Percentiles rank a stretch among this genome's conserved stretches.
Conservation (phyloP, 1,284 basidiomycete species). For the Naganishia sp. region DNA sequence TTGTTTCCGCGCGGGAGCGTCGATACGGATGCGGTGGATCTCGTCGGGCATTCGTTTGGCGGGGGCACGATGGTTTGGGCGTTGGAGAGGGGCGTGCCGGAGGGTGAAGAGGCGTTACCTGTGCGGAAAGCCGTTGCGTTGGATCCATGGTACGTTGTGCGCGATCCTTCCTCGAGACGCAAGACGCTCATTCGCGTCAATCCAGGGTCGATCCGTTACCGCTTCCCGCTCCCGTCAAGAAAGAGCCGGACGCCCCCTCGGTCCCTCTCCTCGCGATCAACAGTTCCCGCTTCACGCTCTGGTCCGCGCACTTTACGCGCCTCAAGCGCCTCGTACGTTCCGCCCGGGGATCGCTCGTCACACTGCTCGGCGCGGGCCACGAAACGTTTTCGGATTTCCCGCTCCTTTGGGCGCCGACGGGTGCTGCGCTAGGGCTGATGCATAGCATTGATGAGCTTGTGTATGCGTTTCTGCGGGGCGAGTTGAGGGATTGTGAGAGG, state of each 20-base stretch:
- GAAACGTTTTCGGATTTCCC: conserved; percentile 51
- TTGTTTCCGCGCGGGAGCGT: conserved; percentile 12
- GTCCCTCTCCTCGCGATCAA: conserved; percentile 59
- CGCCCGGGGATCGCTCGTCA: conserved; percentile 41
- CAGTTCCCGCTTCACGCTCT: conserved; percentile 71
- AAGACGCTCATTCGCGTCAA: too few relatives aligned
- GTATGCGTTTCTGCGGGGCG: conserved; percentile 38
- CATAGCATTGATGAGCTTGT: conserved; percentile 44
- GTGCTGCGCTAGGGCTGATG: conserved; percentile 35
- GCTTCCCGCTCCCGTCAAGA: conserved; percentile 57
- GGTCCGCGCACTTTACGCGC: conserved; percentile 68
- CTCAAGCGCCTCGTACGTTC: conserved; percentile 59
- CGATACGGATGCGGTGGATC: conserved; percentile 42
- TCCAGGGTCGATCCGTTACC: conserved; percentile 66
- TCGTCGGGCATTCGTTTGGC: conserved; percentile 75
- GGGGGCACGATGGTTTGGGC: conserved; percentile 61
- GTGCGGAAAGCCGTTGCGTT: conserved; percentile 62
- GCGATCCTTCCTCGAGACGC: too few relatives aligned
- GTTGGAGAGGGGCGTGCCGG: conserved; percentile 35
- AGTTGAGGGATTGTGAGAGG: conserved; percentile 31
- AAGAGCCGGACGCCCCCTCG: conserved; percentile 49
- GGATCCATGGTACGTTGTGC: conserved; percentile 65
- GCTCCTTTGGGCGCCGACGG: conserved; percentile 34
- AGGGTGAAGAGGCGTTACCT: conserved; percentile 57
- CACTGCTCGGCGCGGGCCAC: conserved; percentile 44